Evolutionary conservation across 371 early-diverging fungal species (phyloP).

Genomic region (Haplosporangium sp.): DNA sequence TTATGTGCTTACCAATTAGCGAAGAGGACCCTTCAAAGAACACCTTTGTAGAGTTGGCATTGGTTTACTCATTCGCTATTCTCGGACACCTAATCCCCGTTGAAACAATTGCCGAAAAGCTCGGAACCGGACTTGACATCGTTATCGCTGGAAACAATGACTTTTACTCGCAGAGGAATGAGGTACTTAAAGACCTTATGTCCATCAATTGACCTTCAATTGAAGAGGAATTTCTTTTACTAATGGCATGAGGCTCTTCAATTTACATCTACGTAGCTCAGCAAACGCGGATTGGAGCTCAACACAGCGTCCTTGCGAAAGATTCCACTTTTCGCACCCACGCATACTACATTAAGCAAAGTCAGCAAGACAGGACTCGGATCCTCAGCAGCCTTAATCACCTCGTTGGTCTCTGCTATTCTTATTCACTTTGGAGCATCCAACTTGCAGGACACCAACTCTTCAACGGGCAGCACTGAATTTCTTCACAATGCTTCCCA

Average conservation of each 20-base stretch:
- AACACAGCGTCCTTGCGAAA: conserved; percentile 68
- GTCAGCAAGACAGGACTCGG: conserved; percentile 98
- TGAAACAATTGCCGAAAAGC: conserved; percentile 23
- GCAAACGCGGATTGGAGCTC: conserved; percentile 60
- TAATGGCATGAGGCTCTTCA: neutral
- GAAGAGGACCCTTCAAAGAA: conserved; percentile 55
- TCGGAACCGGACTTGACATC: conserved; percentile 68
- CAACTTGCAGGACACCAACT: conserved; percentile 12
- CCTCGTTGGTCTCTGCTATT: conserved; percentile 87
- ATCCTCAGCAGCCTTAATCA: conserved; percentile 93
- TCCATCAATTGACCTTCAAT: neutral
- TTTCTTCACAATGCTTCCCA: conserved; percentile 90
- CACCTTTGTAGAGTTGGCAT: conserved; percentile 62
- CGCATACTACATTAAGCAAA: conserved; percentile 73
- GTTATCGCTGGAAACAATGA: conserved; percentile 92
- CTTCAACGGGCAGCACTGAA: conserved; percentile 7
- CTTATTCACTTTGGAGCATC: conserved; percentile 74
- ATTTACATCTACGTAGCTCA: conserved; percentile 60
- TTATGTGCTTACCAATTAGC: conserved; percentile 23
- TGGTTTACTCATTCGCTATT: conserved; percentile 61
- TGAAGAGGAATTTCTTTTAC: neutral
- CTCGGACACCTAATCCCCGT: conserved; percentile 51
- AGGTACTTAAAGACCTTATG: conserved; percentile 54
- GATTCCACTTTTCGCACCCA: conserved; percentile 77
- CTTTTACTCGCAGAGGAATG: conserved; percentile 91